Percentiles rank a stretch among this genome's conserved stretches.
These are phyloP conservation scores for Pyrus hybrid DNA, from an alignment of 331 rosid genomes.

Conservation along the genomic window DNA sequence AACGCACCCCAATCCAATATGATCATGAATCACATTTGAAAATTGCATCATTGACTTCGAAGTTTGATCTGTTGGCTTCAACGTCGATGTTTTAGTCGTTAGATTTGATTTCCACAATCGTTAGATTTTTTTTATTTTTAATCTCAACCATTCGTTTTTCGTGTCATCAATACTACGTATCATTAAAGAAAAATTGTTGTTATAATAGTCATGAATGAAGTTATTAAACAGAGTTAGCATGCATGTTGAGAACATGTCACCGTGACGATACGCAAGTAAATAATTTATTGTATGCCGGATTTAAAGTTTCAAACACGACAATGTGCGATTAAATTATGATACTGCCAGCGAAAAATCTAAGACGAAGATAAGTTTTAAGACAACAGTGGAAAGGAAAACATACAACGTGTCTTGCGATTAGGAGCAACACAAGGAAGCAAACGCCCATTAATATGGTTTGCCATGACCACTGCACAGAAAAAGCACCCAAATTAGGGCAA, in stretches of 20 bases:
- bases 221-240: no score
- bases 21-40: background rate
- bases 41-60: background rate
- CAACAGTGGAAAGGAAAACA: conserved; percentile 11
- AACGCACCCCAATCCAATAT: background rate
- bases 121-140: no score
- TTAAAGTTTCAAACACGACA: no score
- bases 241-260: no score
- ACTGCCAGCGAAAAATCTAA: no score
- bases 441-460: conserved; percentile 81
- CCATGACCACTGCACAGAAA: conserved; percentile 91
- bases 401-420: conserved; percentile 81
- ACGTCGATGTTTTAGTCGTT: background rate
- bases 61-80: background rate
- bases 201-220: background rate
- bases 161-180: no score
- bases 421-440: conserved; percentile 70
- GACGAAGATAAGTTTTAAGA: background rate
- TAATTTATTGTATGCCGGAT: background rate
- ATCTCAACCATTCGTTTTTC: fast-evolving
- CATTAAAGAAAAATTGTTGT: background rate
- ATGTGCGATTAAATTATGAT: no score
- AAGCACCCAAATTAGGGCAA: background rate
- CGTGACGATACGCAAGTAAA: fast-evolving
- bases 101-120: no score